Percentiles rank a stretch among this genome's conserved stretches.
These are phyloP conservation scores for Lentinula raphanica DNA, from an alignment of 768 basidiomycete genomes.

Conservation along the genomic window DNA sequence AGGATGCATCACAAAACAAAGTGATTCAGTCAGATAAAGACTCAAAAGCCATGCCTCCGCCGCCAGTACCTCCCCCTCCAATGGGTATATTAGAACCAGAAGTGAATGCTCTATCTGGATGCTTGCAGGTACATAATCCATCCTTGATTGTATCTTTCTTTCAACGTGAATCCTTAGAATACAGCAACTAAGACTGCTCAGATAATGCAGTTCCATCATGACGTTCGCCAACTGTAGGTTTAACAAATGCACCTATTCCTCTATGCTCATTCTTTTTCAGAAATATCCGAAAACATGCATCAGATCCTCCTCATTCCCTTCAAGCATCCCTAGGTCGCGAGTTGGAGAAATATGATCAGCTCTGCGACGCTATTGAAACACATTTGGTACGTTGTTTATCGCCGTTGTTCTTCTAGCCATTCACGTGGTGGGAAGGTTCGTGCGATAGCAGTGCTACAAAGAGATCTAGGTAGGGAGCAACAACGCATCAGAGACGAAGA, in stretches of 20 bases:
- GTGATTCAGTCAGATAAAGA: constrained; percentile 20
- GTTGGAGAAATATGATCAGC: constrained; percentile 73
- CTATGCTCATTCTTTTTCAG: constrained; percentile 27
- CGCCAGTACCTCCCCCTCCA: constrained; percentile 37
- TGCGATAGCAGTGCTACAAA: constrained; percentile 66
- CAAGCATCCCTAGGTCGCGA: constrained; percentile 65
- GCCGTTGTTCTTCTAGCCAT: background rate
- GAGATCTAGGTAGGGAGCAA: constrained; percentile 63
- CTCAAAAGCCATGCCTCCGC: constrained; percentile 50
- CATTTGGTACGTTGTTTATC: constrained; percentile 46
- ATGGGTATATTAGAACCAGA: constrained; percentile 58
- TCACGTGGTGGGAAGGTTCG: constrained; percentile 41
- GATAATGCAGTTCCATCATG: constrained; percentile 64
- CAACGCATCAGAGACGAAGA: constrained; percentile 39
- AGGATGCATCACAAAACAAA: background rate
- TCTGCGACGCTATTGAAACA: constrained; percentile 74
- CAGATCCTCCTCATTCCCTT: constrained; percentile 60
- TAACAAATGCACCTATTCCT: background rate
- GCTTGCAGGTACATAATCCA: constrained; percentile 45
- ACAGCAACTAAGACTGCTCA: constrained; percentile 68
- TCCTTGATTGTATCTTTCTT: background rate
- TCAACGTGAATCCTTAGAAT: constrained; percentile 30
- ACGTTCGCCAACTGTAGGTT: constrained; percentile 58
- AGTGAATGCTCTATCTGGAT: constrained; percentile 48
- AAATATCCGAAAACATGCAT: constrained; percentile 51